Base-by-base conservation (phyloP, 2,329 filamentous ascomycete genomes). In the Sporothrix dimorphospora region DNA sequence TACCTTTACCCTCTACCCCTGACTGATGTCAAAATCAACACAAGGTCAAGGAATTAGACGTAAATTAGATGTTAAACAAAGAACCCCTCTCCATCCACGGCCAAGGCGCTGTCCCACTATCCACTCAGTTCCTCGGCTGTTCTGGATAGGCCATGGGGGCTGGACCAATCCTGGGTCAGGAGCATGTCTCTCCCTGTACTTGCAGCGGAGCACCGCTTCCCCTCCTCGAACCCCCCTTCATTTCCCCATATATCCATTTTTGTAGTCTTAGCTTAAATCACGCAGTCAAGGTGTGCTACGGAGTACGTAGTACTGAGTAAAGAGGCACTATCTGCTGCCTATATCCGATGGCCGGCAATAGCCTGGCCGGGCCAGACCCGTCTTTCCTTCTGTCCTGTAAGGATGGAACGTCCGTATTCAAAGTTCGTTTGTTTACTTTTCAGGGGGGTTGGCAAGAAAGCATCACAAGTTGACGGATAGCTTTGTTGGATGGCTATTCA, bases 201-300 rank as follows among this genome's bases (percentile, higher is more conserved):
- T 14, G 11, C 12, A 3, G 42, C 42, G 21, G 49, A 57, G 16
- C 53, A n/a, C 7, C 14, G 14, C 30, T 30, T 30, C 16, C 30
- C 12, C 30, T 30, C 51, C 14, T 21, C 24, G 24, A 53, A 3
- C 47, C 49, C 34, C 57, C 27, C 42, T 63, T n/a, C 21, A 24
- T 63, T 63, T n/a, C 57, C 57, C 57, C 40, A 45, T 45, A 63
- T 24, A n/a, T n/a, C 57, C 57, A 63, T 63, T 42, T 63, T 63
- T 24, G 34, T 42, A 24, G n/a, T 7, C 21, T 40, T 42, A 24
- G n/a, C 19, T 40, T 40, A 42, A 24, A 21, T 63, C 34, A 24
- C 57, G 34, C 57, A 63, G 34, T 19, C 11, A 42, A 57, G 27
- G 27, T 34, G 21, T 27, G 14, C n/a, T 24, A 24, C 24, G 51